A percentile compares a stretch with the other conserved stretches of the same genome.
These are phyloP conservation scores for Coccomyxa sp. DNA, from an alignment of 139 green algal species.

Conservation along the genomic window DNA sequence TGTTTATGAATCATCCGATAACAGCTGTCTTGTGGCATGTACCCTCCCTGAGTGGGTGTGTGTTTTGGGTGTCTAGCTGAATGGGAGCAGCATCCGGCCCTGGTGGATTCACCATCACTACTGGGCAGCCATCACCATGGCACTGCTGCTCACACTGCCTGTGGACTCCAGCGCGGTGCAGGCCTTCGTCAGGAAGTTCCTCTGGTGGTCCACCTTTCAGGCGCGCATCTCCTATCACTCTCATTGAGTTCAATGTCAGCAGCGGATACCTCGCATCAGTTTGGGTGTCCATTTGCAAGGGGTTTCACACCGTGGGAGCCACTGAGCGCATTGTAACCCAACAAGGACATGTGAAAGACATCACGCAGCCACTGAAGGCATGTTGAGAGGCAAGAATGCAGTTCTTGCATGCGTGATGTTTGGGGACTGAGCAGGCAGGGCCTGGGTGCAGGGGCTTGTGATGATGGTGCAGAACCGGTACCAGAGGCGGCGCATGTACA, in stretches of 20 bases:
- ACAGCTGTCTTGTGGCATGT: no score
- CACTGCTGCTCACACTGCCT: constrained; percentile 83
- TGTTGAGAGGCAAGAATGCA: no score
- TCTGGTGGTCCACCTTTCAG: constrained; percentile 43
- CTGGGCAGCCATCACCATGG: constrained; percentile 63
- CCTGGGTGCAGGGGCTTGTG: constrained; percentile 33
- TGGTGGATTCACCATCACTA: constrained; percentile 96
- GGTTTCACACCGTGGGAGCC: no score
- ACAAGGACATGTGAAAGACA: no score
- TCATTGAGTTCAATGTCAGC: no score
- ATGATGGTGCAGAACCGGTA: constrained; percentile 77
- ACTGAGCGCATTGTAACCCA: no score
- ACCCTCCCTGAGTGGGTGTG: not conserved
- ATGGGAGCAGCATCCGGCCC: constrained; percentile 84
- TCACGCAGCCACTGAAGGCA: no score
- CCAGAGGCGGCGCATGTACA: constrained; percentile 90
- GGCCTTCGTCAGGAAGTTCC: constrained; percentile 34
- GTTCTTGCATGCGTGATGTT: no score
- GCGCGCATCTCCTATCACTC: not conserved
- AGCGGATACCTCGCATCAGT: no score
- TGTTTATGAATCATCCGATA: no score
- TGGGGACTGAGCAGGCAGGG: no score
- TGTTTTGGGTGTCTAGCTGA: constrained; percentile 54
- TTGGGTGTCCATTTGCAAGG: no score
- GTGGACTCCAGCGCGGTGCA: constrained; percentile 68